Evolutionary conservation across 2,329 filamentous ascomycete genomes (phyloP), one percentile per base, ranked within the genome.

Genomic region (Beauveria scarabaeidicola): DNA sequence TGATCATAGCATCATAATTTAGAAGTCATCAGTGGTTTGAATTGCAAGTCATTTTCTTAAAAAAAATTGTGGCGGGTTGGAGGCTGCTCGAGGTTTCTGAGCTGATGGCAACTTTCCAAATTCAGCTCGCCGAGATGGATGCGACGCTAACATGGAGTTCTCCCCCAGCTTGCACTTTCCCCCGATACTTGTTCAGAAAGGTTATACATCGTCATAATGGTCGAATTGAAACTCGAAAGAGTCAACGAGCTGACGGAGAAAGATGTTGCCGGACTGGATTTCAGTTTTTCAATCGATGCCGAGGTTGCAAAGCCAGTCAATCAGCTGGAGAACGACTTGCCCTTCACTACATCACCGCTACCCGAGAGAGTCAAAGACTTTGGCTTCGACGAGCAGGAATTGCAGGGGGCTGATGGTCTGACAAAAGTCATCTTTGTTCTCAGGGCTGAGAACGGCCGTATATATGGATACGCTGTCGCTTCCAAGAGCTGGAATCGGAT

Each of bases 401-500:
- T 58, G 13, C 32, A 38, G 9, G 54, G 36, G 19, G 48, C 53
- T 15, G 55, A 61, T 27, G 55, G 55, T 23, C 21, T 40, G 21
- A 43, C 54, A 11, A 58, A 58, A 13, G 55, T 52, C 10, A 53
- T 61, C 2, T 44, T 61, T 29, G 55, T 54, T 5, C 55, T 61
- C 29, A 38, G 21, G 13, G 55, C 36, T n/a, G 50, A 58, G 17
- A 15, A 36, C 6, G 50, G 43, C 19, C 23, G 55, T 13, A 23
- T 64, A 1, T 48, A 57, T 13, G 63, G 62, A 36, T 65, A 64
- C 7, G 25, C 60, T 2, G 46, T 62, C 36, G 64, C 64, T 8
- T 51, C 58, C 5, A 62, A 50, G 6, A 52, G 38, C 40, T 65
- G 64, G 64, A 65, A 64, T 25, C 63, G 59, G 32, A 63, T 65